Conservation (phyloP, 345 rosid genomes). For the Orychophragmus violaceus region DNA sequence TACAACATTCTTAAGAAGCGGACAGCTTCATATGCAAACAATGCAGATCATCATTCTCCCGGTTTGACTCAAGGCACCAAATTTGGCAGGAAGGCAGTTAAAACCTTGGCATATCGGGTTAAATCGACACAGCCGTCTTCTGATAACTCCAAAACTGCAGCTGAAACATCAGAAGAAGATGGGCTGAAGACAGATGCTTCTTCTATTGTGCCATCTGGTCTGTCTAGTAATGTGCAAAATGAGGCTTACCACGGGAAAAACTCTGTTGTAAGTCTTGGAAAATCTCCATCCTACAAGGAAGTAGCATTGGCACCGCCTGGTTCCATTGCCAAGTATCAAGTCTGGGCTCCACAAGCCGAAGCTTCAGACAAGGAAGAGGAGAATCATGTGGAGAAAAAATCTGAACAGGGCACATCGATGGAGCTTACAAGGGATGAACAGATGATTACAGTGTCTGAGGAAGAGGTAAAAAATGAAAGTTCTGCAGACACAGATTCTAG, state of each 20-base stretch:
- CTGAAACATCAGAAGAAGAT: slow-evolving; percentile 34
- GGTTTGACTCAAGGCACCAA: slow-evolving; percentile 54
- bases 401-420: slow-evolving; percentile 32
- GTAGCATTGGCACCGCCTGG: slow-evolving; percentile 98
- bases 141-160: slow-evolving; percentile 31
- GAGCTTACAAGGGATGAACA: slow-evolving; percentile 34
- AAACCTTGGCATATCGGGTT: slow-evolving; percentile 78
- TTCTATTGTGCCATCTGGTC: slow-evolving; percentile 34
- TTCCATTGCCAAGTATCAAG: slow-evolving; percentile 62
- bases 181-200: slow-evolving; percentile 37
- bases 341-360: slow-evolving; percentile 46
- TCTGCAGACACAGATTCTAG: slow-evolving; percentile 33
- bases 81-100: slow-evolving; percentile 69
- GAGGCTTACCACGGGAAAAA: slow-evolving; percentile 41
- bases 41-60: slow-evolving; percentile 48
- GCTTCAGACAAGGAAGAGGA: slow-evolving; percentile 40
- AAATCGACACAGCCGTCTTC: slow-evolving; percentile 62
- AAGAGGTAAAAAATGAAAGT: slow-evolving; percentile 36
- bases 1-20: slow-evolving; percentile 65
- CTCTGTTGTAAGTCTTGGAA: slow-evolving; percentile 60
- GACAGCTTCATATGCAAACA: slow-evolving; percentile 53
- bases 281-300: slow-evolving; percentile 97
- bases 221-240: slow-evolving; percentile 32
- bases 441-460: slow-evolving; percentile 26
- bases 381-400: slow-evolving; percentile 20